These are phyloP conservation scores for Cryphonectria nitschkei DNA, from an alignment of 2,329 filamentous ascomycete genomes.

Conservation along the genomic window DNA sequence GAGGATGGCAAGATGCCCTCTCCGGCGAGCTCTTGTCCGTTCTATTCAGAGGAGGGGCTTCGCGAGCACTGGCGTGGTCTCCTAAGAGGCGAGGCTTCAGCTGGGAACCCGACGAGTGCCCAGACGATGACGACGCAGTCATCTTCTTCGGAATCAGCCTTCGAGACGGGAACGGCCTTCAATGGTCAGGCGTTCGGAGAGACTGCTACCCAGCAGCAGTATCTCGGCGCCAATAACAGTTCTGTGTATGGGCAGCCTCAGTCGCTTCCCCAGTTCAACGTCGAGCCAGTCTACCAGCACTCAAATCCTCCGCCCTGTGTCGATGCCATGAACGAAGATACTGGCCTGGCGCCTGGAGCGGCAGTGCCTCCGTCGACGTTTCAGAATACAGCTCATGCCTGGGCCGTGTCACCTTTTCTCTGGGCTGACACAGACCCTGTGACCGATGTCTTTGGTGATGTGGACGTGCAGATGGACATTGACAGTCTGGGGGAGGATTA, in stretches of 20 bases:
- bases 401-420: slow-evolving; percentile 37
- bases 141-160: not conserved
- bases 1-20: slow-evolving; percentile 35
- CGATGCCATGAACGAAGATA: not conserved
- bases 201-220: not conserved
- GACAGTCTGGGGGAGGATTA: slow-evolving; percentile 13
- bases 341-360: not conserved
- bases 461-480: slow-evolving; percentile 37
- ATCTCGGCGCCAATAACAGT: not conserved
- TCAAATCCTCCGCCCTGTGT: not conserved
- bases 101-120: not conserved
- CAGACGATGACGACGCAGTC: not conserved
- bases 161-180: too few species aligned
- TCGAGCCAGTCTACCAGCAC: not conserved
- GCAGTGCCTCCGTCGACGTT: not conserved
- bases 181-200: not conserved
- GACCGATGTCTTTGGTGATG: slow-evolving; percentile 33
- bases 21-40: slow-evolving; percentile 39
- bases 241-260: not conserved
- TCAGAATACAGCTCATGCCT: slow-evolving; percentile 1
- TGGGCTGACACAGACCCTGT: slow-evolving; percentile 39
- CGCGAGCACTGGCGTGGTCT: slow-evolving; percentile 41
- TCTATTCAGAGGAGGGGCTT: slow-evolving; percentile 34
- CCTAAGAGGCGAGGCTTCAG: slow-evolving; percentile 25
- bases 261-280: not conserved